phyloP scores from a whole-genome alignment of 495 filamentous ascomycete species.

The Collariella sp. region DNA sequence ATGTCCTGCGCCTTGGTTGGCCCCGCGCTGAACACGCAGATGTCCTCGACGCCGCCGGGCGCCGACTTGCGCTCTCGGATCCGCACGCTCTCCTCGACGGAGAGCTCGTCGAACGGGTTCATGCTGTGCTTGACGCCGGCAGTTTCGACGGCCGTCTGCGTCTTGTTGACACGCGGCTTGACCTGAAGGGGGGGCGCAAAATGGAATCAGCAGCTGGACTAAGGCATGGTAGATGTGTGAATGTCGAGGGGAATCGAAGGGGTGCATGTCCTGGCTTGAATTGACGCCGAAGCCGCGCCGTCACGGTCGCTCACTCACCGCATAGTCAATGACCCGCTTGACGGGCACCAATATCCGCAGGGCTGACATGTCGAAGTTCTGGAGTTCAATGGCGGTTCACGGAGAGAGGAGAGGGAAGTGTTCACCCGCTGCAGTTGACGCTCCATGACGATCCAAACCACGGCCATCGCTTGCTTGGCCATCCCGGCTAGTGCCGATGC shows the following conservation, averaged over 20 bases:
- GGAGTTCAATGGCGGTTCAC: slow-evolving; percentile 20
- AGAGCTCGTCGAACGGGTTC: slow-evolving; percentile 99
- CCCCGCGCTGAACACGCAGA: slow-evolving; percentile 80
- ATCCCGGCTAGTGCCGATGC: slow-evolving; percentile 30
- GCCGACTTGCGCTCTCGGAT: slow-evolving; percentile 72
- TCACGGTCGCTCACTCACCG: slow-evolving; percentile 47
- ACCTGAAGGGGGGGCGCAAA: slow-evolving; percentile 57
- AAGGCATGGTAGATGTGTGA: background rate
- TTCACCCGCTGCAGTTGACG: background rate
- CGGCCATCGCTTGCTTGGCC: slow-evolving; percentile 12
- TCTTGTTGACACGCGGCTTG: slow-evolving; percentile 95
- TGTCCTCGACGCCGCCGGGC: slow-evolving; percentile 63
- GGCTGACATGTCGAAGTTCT: slow-evolving; percentile 54
- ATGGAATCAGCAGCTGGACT: background rate
- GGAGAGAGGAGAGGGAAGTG: slow-evolving; percentile 5
- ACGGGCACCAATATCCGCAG: slow-evolving; percentile 91
- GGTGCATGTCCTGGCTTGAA: background rate
- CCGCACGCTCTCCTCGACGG: slow-evolving; percentile 88
- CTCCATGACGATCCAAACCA: background rate
- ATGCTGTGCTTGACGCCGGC: slow-evolving; percentile 89
- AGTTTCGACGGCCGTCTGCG: slow-evolving; percentile 88
- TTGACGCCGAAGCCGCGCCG: background rate
- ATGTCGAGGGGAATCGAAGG: background rate
- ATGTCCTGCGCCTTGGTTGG: slow-evolving; percentile 79
- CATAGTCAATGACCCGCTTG: slow-evolving; percentile 99